Base-by-base conservation (phyloP, 1,284 basidiomycete species). In the Fomitopsis betulina region DNA sequence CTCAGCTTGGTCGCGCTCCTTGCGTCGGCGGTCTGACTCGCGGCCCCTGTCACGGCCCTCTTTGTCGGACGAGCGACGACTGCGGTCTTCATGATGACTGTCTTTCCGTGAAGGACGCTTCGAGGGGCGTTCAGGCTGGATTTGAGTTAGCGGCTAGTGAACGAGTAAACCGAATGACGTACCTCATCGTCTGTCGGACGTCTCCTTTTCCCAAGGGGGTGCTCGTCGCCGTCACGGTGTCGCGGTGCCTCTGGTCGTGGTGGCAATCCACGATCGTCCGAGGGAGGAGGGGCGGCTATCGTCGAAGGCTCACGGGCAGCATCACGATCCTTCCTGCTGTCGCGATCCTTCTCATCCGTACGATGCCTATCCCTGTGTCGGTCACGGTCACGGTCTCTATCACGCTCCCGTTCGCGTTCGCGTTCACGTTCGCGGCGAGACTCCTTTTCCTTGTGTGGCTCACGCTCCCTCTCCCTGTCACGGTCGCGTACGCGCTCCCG, bases 81-180 rank as follows among this genome's bases (percentile, higher is more conserved):
- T 73, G 39, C 88, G 78, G 35, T 91, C 89, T 59, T 91, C 89
- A 57, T 88, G 82, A 66, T 90, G 86, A 30, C 81, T 74, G 7
- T 91, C 89, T 68, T 88, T 89, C 52, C 89, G 84, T 59, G 88
- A 86, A 56, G 82, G 81, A 33, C 89, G 85, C 68, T 91, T 91
- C 13, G 84, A 81, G 45, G 79, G 78, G 60, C 89, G 81, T 56
- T 91, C 89, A 60, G 81, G 73, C 87, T 91, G 63, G 58, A 61
- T 21, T 55, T 58, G 25, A 54, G 67, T 58, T 42, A 58, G 56
- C 42, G 27, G 50, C 56, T 49, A 53, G 23, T 59, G 37, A 60
- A 56, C 62, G 54, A 21, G 23, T 37, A 49, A 63, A 53, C 10
- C 35, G 37, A n/a, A 21, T 43, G 58, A 76, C 85, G 69, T 69